phyloP scores from a whole-genome alignment of 495 filamentous ascomycete genomes.

The Penicillium coprophilum region DNA sequence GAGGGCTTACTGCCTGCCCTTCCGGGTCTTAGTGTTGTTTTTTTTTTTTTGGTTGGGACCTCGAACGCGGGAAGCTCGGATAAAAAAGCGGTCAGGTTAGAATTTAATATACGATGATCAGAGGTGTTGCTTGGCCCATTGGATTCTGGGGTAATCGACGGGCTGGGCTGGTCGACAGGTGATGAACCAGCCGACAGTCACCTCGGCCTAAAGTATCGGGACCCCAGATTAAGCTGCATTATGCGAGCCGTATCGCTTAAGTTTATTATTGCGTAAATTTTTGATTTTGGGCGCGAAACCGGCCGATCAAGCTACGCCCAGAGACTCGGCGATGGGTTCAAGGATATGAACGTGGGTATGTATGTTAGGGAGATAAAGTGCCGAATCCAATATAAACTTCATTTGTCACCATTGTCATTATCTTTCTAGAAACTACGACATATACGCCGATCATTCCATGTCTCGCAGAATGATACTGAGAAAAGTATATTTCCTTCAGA shows the following conservation, averaged over 20 bases:
- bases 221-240: conserved; percentile 3
- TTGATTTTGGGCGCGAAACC: neutral
- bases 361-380: too few relatives aligned
- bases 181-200: neutral
- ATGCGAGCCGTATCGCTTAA: conserved; percentile 4
- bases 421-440: too few relatives aligned
- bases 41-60: neutral
- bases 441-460: neutral
- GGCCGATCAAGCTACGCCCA: conserved; percentile 6
- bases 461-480: neutral
- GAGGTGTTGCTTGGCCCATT: conserved; percentile 4
- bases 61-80: conserved; percentile 1
- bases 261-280: neutral
- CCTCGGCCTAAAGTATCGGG: conserved; percentile 5
- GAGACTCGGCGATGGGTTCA: conserved; percentile 1
- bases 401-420: too few relatives aligned
- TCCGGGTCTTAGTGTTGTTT: conserved; percentile 6
- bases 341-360: too few relatives aligned
- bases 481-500: neutral
- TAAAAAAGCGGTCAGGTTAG: conserved; percentile 6
- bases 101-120: neutral
- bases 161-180: conserved; percentile 3
- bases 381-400: too few relatives aligned
- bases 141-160: conserved; percentile 13
- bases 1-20: conserved; percentile 1